Conservation (phyloP, 768 basidiomycete genomes). For the Phaeolepiota aurea region DNA sequence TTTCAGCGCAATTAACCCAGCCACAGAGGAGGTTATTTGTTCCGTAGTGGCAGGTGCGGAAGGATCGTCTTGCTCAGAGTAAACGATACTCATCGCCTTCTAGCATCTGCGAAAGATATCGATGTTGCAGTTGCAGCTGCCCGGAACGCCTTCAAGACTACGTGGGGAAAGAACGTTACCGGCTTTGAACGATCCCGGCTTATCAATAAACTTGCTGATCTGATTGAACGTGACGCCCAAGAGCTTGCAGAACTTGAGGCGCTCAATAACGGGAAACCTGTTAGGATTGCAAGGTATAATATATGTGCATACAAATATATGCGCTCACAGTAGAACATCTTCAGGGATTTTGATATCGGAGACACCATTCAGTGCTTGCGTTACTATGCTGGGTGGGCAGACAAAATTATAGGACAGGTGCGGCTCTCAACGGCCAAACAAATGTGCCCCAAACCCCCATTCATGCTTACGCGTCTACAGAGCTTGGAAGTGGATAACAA, state of each 20-base stretch:
- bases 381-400: conserved; percentile 95
- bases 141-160: conserved; percentile 71
- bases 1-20: conserved; percentile 67
- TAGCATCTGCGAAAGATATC: conserved; percentile 69
- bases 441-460: not conserved
- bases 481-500: conserved; percentile 76
- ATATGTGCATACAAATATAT: not conserved
- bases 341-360: conserved; percentile 73
- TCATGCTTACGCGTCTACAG: conserved; percentile 20
- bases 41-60: conserved; percentile 53
- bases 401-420: conserved; percentile 87
- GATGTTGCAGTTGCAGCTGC: conserved; percentile 81
- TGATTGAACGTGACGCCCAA: conserved; percentile 80
- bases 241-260: conserved; percentile 78
- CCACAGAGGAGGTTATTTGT: conserved; percentile 69
- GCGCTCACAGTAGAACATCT: conserved; percentile 4
- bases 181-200: conserved; percentile 75
- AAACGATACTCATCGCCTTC: conserved; percentile 3
- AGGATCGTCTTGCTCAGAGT: not conserved
- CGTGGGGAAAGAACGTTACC: conserved; percentile 88
- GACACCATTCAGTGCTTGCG: conserved; percentile 72
- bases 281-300: conserved; percentile 39
- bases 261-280: conserved; percentile 90
- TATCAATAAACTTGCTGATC: conserved; percentile 79
- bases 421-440: conserved; percentile 9